Base-by-base conservation (phyloP, 257 asterid species). In the Fraxinus quadrangulata region DNA sequence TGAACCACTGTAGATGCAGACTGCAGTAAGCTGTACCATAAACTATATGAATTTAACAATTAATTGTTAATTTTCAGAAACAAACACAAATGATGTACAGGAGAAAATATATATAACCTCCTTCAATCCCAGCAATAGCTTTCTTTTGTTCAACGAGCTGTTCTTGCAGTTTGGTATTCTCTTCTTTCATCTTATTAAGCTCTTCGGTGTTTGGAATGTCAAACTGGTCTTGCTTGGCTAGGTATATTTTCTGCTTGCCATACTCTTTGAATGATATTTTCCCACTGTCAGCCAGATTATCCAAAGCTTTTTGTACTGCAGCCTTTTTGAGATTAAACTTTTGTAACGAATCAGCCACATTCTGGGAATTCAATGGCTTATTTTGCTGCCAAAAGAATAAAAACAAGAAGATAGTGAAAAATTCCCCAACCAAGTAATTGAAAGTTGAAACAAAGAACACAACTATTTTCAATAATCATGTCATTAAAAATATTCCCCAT, bases 191-290 rank as follows among this genome's bases (percentile, higher is more conserved):
- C 75, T 79, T 89, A 80, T 79, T 88, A 77, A 95, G 97, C 89
- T 95, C 97, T 69, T 96, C 97, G 40, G 6, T 84, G 77, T 96
- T 91, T 14, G 96, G 97, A 87, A 96, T 96, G 56, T 90, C 87
- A 70, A 93, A 96, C 88, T 96, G 99, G 84, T 96, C 99, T 85
- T 96, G 98, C 83, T 90, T 85, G 65, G 98, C 99, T 78, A 96
- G 73, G 82, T 92, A 96, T 74, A 96, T 88, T 80, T 96, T 96
- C 94, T 93, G 98, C 88, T 96, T 96, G 19, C 99, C 99, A 73
- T 93, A 96, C 84, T 96, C 99, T 78, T 92, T 93, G 71, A 92
- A 89, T 4, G 90, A 86, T 72, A 89, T 83, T 80, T 74, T 73
- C 42, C 90, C 89, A 31, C 82, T 81, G 54, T 89, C 91, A 78